Percentiles rank a stretch among this genome's conserved stretches.
Evolutionary conservation across 345 rosid species (phyloP).

Genomic region (Raphanus raphanistrum): DNA sequence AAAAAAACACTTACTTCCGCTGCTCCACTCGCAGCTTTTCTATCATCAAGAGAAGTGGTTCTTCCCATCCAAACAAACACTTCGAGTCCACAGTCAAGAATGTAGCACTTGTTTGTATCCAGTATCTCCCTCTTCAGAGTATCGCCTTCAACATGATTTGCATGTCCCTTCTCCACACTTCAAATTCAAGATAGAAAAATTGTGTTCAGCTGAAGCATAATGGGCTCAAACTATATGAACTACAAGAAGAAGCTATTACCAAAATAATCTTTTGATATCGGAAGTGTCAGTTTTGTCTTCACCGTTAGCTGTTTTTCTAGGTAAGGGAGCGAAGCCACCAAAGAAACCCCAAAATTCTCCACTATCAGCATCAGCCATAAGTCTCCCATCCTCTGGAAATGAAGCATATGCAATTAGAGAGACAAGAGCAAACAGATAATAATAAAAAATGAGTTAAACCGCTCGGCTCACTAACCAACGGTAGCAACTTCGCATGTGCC

Average conservation of each 20-base stretch:
- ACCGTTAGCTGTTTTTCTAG: constrained; percentile 67
- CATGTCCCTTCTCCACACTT: constrained; percentile 84
- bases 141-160: constrained; percentile 65
- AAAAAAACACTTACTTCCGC: constrained; percentile 31
- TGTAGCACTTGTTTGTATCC: constrained; percentile 67
- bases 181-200: constrained; percentile 23
- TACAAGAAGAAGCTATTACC: constrained; percentile 48
- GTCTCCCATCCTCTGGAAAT: constrained; percentile 83
- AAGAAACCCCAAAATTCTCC: constrained; percentile 97
- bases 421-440: constrained; percentile 6
- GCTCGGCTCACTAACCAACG: constrained; percentile 65
- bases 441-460: neutral
- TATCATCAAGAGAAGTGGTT: constrained; percentile 44
- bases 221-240: constrained; percentile 15
- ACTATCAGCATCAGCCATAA: constrained; percentile 98
- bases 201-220: constrained; percentile 26
- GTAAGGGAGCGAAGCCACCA: constrained; percentile 98
- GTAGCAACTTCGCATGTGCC: constrained; percentile 92
- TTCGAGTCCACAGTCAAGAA: constrained; percentile 43
- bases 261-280: constrained; percentile 51
- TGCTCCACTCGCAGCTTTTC: constrained; percentile 42
- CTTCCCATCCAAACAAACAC: constrained; percentile 48
- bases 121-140: constrained; percentile 75
- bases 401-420: constrained; percentile 30
- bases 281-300: constrained; percentile 53